A percentile compares a stretch with the other conserved stretches of the same genome.
These are phyloP conservation scores for Zopfia rhizophila DNA, from an alignment of 2,329 filamentous ascomycete species.

Conservation along the genomic window DNA sequence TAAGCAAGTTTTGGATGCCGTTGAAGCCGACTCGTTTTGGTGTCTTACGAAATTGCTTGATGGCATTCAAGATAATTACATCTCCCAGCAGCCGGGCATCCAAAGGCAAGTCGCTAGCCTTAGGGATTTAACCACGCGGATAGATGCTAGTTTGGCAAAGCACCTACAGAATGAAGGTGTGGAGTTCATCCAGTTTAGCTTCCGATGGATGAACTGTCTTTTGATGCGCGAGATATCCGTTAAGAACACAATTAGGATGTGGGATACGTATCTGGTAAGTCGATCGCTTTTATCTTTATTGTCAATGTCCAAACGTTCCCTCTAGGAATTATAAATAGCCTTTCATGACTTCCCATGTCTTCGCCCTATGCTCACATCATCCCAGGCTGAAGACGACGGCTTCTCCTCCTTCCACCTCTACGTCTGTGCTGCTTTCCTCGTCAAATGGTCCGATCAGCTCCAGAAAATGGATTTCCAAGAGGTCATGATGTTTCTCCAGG, in stretches of 20 bases:
- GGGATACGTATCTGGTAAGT: slow-evolving; percentile 97
- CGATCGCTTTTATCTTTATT: too few relatives aligned
- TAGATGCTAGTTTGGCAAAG: slow-evolving; percentile 83
- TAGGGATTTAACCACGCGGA: slow-evolving; percentile 88
- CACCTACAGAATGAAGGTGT: slow-evolving; percentile 92
- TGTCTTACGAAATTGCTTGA: slow-evolving; percentile 98
- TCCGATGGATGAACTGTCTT: slow-evolving; percentile 99
- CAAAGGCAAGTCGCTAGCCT: slow-evolving; percentile 91
- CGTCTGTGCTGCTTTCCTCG: slow-evolving; percentile 95
- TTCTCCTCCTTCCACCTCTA: slow-evolving; percentile 99
- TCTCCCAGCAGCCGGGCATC: slow-evolving; percentile 96
- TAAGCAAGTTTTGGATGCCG: slow-evolving; percentile 88
- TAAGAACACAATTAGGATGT: slow-evolving; percentile 97
- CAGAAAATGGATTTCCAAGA: slow-evolving; percentile 98
- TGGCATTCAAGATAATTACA: slow-evolving; percentile 99
- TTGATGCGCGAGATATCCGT: slow-evolving; percentile 98
- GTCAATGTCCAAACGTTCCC: too few relatives aligned
- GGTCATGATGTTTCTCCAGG: slow-evolving; percentile 99
- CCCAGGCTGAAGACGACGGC: slow-evolving; percentile 93
- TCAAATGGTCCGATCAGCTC: slow-evolving; percentile 97
- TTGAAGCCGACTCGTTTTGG: slow-evolving; percentile 98
- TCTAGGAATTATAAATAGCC: neutral
- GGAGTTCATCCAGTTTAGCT: slow-evolving; percentile 99
- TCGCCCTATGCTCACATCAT: slow-evolving; percentile 23
- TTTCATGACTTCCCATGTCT: neutral